Percentiles rank a stretch among this genome's conserved stretches.
Evolutionary conservation across 305 asterid genomes (phyloP).

Genomic region (Solanum chacoense): DNA sequence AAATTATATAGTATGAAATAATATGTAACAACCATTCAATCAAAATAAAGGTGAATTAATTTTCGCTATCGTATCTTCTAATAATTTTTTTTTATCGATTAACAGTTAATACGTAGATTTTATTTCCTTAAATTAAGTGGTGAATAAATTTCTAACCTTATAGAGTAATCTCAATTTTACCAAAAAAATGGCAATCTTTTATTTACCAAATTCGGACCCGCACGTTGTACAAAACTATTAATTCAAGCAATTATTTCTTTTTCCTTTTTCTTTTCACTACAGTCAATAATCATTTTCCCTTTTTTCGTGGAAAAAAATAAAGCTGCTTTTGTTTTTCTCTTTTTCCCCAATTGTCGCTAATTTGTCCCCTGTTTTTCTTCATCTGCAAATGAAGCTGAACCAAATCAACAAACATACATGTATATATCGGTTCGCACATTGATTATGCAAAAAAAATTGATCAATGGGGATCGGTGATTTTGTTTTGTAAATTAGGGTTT

Average conservation of each 20-base stretch:
- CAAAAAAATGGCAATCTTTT: slow-evolving; percentile 1
- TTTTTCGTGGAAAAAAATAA: neutral
- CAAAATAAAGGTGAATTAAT: neutral
- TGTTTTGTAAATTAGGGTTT: slow-evolving; percentile 35
- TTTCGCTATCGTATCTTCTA: neutral
- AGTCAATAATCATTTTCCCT: slow-evolving; percentile 13
- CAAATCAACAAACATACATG: neutral
- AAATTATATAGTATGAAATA: neutral
- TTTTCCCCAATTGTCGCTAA: slow-evolving; percentile 42
- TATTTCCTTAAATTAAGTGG: neutral
- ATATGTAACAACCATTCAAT: neutral
- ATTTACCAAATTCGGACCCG: neutral
- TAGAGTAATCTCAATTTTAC: neutral
- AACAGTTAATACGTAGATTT: neutral
- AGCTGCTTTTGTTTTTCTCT: neutral
- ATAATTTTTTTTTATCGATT: too few species aligned
- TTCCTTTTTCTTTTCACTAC: neutral
- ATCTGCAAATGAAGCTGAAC: neutral
- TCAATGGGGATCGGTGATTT: slow-evolving; percentile 27
- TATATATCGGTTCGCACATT: slow-evolving; percentile 6
- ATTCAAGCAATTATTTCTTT: neutral
- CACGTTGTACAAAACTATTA: neutral
- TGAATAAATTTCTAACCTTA: neutral
- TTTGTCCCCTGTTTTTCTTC: slow-evolving; percentile 33
- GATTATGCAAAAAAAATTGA: slow-evolving; percentile 12